Evolutionary conservation across 2,329 filamentous ascomycete species (phyloP), one percentile per base, ranked within the genome.

Genomic region (Didymella keratinophila): DNA sequence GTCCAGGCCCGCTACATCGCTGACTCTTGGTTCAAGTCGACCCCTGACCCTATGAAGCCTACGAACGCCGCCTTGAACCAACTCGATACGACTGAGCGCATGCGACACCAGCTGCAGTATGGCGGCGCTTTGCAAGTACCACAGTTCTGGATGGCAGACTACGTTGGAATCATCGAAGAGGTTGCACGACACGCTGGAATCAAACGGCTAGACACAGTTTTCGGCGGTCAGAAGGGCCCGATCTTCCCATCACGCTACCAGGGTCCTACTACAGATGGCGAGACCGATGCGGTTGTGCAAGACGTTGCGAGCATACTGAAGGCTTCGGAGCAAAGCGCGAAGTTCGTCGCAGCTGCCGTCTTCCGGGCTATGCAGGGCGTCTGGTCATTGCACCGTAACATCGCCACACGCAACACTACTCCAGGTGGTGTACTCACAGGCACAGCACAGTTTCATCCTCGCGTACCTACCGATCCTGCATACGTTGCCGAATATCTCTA

Each of bases 91-190:
- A 57, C 66, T 2, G 60, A 60, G 42, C 30, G 41, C 5, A 79
- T 91, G 30, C 82, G 88, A 12, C 68, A 70, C 47, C 68, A 70
- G 1, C 75, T 81, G 57, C 64, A 67, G 27, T 55, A 54, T 4
- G 65, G 67, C 1, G 65, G 48, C 9, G 55, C 61, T 10, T 45
- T 81, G 76, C 10, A 83, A 80, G 65, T 89, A 74, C 60, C 82
- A 1, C 92, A 95, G 67, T 95, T 93, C 66, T 92, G 91, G 36
- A 93, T 94, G 88, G 88, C 88, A 10, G 92, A 96, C 74, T 94
- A 93, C 72, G 76, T 87, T 8, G 93, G 87, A 60, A 77, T 94
- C 12, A 88, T 94, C 82, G 87, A 92, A 64, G 85, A 89, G 12
- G 87, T 93, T 58, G 81, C 87, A 12, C 73, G 81, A 2, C 84